Evolutionary conservation across 176 grass and related monocot species (phyloP).

Genomic region (Phyllostachys edulis): DNA sequence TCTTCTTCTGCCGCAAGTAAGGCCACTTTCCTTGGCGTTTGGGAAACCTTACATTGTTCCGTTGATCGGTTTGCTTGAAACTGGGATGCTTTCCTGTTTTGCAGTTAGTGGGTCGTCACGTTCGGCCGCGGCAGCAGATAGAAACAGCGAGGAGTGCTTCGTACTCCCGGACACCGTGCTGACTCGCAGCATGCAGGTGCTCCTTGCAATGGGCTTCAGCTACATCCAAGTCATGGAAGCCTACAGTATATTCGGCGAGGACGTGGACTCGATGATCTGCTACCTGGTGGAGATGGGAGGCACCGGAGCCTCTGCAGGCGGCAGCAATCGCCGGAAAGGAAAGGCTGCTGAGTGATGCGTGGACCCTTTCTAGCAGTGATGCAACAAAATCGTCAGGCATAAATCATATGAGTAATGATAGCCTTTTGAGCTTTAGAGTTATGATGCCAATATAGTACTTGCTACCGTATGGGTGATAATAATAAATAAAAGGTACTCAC

Average conservation of each 20-base stretch:
- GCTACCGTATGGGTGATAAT: conserved; percentile 23
- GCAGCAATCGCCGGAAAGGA: conserved; percentile 77
- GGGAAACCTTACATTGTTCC: background rate
- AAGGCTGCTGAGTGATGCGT: conserved; percentile 64
- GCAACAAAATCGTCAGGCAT: background rate
- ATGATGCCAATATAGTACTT: conserved; percentile 7
- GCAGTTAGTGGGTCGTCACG: conserved; percentile 68
- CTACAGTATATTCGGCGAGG: conserved; percentile 91
- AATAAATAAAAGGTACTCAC: conserved; percentile 39
- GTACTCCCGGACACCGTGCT: conserved; percentile 61
- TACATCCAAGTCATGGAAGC: conserved; percentile 94
- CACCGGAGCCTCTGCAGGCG: conserved; percentile 39
- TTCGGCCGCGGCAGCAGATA: conserved; percentile 39
- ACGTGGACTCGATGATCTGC: conserved; percentile 95
- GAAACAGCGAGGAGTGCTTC: conserved; percentile 20
- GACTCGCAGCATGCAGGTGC: conserved; percentile 75
- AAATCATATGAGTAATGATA: conserved; percentile 27
- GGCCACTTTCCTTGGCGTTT: background rate
- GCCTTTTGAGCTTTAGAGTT: conserved; percentile 5
- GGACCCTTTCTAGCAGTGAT: background rate
- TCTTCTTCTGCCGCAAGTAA: conserved; percentile 83
- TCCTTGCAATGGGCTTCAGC: conserved; percentile 90
- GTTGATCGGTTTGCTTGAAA: conserved; percentile 10
- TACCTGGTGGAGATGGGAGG: conserved; percentile 85
- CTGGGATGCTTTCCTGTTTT: conserved; percentile 16